Percentiles rank a stretch among this genome's conserved stretches.
Evolutionary conservation across 2,329 filamentous ascomycete species (phyloP).

Genomic region (Penicillium sp.): DNA sequence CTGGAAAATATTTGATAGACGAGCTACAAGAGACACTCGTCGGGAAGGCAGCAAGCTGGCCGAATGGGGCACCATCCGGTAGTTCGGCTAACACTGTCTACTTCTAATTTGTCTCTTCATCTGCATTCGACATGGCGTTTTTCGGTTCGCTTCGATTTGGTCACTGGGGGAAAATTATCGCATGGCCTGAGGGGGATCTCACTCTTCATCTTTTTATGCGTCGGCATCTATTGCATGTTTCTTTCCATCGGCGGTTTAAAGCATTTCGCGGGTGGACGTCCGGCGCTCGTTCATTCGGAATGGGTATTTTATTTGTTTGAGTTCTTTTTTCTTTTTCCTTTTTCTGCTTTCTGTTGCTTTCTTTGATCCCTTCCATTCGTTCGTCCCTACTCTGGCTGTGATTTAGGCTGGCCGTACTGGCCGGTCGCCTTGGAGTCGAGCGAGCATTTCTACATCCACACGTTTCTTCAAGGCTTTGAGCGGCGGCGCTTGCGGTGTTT

Average conservation of each 20-base stretch:
- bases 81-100: slow-evolving; percentile 11
- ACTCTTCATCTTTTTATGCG: slow-evolving; percentile 23
- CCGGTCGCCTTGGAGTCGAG: not conserved
- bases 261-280: slow-evolving; percentile 24
- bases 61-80: slow-evolving; percentile 79
- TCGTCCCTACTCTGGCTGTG: not conserved
- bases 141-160: slow-evolving; percentile 22
- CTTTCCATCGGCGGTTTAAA: slow-evolving; percentile 14
- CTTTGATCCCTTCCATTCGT: not conserved
- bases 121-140: slow-evolving; percentile 40
- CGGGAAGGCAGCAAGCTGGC: slow-evolving; percentile 65
- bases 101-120: slow-evolving; percentile 18
- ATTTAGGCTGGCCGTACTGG: not conserved
- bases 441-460: not conserved
- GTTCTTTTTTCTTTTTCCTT: slow-evolving; percentile 2
- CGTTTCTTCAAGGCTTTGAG: slow-evolving; percentile 25
- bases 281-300: slow-evolving; percentile 2
- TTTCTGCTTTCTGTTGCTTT: slow-evolving; percentile 12
- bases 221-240: slow-evolving; percentile 34
- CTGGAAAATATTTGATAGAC: slow-evolving; percentile 92
- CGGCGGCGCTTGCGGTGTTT: slow-evolving; percentile 36
- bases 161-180: slow-evolving; percentile 20
- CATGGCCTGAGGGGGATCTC: slow-evolving; percentile 24
- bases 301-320: not conserved
- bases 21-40: slow-evolving; percentile 66